Base-by-base conservation (phyloP, 129 eudicot genomes). In the Gnaphalium uliginosum region DNA sequence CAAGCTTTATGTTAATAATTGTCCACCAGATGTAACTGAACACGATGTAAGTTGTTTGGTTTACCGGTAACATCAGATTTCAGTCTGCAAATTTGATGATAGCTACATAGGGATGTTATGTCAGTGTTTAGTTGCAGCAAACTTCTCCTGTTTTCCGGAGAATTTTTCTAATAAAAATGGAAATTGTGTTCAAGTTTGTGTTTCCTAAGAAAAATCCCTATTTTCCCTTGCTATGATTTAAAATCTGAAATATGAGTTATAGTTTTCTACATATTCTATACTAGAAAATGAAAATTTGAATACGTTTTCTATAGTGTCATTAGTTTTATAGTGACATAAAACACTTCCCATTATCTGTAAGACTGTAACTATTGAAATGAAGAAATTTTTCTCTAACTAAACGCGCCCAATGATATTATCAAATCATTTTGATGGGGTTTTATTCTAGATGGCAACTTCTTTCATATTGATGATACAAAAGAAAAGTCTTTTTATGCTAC, bases 1-100 rank as follows among this genome's bases (percentile, higher is more conserved):
- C 46, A 92, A 92, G 73, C 88, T 92, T 15, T 92, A 83, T 54
- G 96, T 85, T 24, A 85, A 56, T 27, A 86, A 84, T 37, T 60
- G 86, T 70, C 85, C 97, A 18, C 83, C 85, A 78, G 84, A 87
- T 48, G 85, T 68, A 59, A 78, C 83, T 4, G 80, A 82, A 81
- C 75, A 78, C 43, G 91, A 88, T 79, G 91, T 90, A 80, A 80
- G 85, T 78, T 80, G 25, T 32, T 61, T 78, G 58, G 21, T 63
- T 63, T 27, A 14, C 82, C 24, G 72, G 48, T 50, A 70, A 71
- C 66, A 71, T 78, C 66, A 62, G 18, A 35, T 60, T 60, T 51
- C 9, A 35, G 14, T 22, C 21, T 71, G 24, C 63, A 37, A 70
- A 10, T 48, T 46, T 60, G 54, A 30, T 69, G 51, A 76, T 76